A percentile compares a stretch with the other conserved stretches of the same genome.
These are phyloP conservation scores for Bipolaris cookei DNA, from an alignment of 2,329 filamentous ascomycete genomes.

Conservation along the genomic window DNA sequence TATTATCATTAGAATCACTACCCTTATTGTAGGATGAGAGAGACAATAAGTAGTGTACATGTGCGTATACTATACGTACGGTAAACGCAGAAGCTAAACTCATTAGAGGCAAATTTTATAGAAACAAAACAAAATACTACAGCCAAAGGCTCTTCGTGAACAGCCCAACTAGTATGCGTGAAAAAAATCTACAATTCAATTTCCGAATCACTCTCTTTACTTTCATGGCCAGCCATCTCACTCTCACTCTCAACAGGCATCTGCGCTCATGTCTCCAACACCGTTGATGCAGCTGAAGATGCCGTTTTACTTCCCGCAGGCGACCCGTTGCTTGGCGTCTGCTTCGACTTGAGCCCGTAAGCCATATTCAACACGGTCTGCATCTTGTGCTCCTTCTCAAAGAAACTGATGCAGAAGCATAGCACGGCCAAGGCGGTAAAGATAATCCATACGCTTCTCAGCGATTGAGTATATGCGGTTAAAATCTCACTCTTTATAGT, in stretches of 20 bases:
- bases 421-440: constrained; percentile 42
- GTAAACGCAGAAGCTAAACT: no score
- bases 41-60: no score
- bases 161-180: no score
- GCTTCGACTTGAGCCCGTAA: constrained; percentile 46
- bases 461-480: constrained; percentile 41
- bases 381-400: constrained; percentile 49
- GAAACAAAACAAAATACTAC: no score
- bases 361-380: constrained; percentile 50
- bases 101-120: no score
- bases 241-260: not conserved
- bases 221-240: not conserved
- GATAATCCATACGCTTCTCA: constrained; percentile 51
- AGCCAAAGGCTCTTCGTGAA: no score
- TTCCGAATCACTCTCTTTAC: not conserved
- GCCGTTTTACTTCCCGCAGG: not conserved
- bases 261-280: not conserved
- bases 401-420: constrained; percentile 44
- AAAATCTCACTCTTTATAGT: constrained; percentile 38
- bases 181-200: no score
- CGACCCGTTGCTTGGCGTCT: constrained; percentile 5
- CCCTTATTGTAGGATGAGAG: no score
- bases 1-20: no score
- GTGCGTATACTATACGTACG: no score
- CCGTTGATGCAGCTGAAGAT: not conserved